Conservation (phyloP, 2,329 filamentous ascomycete genomes). For the Trichoderma sp. region DNA sequence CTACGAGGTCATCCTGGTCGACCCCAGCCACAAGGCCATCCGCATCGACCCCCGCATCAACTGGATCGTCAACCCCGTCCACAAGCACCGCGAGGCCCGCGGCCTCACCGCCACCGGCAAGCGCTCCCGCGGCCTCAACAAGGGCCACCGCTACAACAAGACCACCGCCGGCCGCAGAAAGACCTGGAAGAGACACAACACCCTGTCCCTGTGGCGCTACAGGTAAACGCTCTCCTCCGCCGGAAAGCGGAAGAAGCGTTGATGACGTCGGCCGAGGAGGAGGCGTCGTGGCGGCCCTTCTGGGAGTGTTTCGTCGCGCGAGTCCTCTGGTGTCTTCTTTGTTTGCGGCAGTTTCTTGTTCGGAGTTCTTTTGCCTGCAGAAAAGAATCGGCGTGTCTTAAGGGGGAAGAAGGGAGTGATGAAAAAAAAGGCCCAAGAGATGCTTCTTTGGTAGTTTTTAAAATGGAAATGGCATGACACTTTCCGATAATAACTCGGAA, state of each 20-base stretch:
- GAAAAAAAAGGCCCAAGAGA: constrained; percentile 5
- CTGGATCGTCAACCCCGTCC: constrained; percentile 99
- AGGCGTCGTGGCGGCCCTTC: neutral
- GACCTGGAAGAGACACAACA: constrained; percentile 99
- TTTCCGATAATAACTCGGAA: constrained; percentile 13
- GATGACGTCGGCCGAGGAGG: neutral
- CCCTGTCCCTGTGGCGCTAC: constrained; percentile 97
- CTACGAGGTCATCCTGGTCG: constrained; percentile 99
- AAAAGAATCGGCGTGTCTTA: neutral
- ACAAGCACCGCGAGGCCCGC: constrained; percentile 99
- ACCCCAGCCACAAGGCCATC: constrained; percentile 99
- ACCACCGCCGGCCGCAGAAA: constrained; percentile 95
- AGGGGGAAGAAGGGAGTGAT: neutral
- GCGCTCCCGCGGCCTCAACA: constrained; percentile 99
- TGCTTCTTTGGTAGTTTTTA: constrained; percentile 21
- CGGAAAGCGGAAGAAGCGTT: constrained; percentile 4
- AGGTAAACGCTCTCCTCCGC: constrained; percentile 56
- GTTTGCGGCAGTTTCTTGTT: constrained; percentile 19
- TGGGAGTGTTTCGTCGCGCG: constrained; percentile 4
- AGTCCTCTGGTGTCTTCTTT: constrained; percentile 11
- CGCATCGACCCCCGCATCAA: constrained; percentile 98
- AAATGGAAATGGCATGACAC: constrained; percentile 30
- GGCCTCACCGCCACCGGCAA: constrained; percentile 98
- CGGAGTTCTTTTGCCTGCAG: neutral
- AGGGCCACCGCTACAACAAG: constrained; percentile 99